A percentile compares a stretch with the other conserved stretches of the same genome.
phyloP scores from a whole-genome alignment of 176 grass and related monocot genomes.

The Aegilops tauschii region DNA sequence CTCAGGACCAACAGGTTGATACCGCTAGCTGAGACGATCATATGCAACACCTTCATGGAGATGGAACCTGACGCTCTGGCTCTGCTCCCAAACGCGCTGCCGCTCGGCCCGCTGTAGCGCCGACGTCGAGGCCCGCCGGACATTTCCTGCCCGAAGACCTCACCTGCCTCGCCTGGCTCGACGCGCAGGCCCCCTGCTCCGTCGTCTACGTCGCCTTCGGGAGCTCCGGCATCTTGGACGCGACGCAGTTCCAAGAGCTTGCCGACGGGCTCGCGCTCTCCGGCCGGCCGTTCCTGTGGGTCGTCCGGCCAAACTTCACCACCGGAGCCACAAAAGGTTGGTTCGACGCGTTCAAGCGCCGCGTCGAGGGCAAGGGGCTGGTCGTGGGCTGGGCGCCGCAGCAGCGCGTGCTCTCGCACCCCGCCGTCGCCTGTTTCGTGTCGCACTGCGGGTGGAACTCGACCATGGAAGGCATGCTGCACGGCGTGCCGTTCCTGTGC shows the following conservation, averaged over 20 bases:
- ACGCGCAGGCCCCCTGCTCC: slow-evolving; percentile 28
- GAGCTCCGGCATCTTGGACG: slow-evolving; percentile 44
- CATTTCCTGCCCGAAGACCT: slow-evolving; percentile 30
- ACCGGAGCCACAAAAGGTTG: slow-evolving; percentile 1
- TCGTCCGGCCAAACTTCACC: slow-evolving; percentile 45
- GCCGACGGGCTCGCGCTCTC: slow-evolving; percentile 44
- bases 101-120: slow-evolving; percentile 40
- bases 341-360: slow-evolving; percentile 26
- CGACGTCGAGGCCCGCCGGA: neutral
- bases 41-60: slow-evolving; percentile 64
- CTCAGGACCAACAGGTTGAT: slow-evolving; percentile 38
- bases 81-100: slow-evolving; percentile 33
- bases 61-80: slow-evolving; percentile 36
- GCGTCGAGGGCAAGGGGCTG: neutral
- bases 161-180: slow-evolving; percentile 53
- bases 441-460: slow-evolving; percentile 64
- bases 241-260: slow-evolving; percentile 45
- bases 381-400: slow-evolving; percentile 47
- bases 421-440: slow-evolving; percentile 39
- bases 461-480: slow-evolving; percentile 40
- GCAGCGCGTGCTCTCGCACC: slow-evolving; percentile 56
- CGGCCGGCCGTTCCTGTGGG: slow-evolving; percentile 56
- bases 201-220: slow-evolving; percentile 75
- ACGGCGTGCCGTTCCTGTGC: slow-evolving; percentile 49
- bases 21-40: slow-evolving; percentile 33